Conservation (phyloP, 2,329 filamentous ascomycete genomes). For the Dothideomycetes sp. region DNA sequence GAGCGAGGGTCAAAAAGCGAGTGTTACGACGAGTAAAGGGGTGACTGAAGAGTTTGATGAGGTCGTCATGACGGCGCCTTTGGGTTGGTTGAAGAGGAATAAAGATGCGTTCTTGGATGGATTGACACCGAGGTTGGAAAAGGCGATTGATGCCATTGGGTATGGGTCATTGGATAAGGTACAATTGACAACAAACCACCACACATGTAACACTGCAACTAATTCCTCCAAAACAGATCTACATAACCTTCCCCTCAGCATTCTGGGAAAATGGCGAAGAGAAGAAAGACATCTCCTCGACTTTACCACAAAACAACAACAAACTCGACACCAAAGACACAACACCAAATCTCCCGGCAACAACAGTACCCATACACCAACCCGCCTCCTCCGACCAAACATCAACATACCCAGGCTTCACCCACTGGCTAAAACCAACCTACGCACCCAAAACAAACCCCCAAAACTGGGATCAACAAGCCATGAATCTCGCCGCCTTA, state of each 20-base stretch:
- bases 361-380: constrained; percentile 28
- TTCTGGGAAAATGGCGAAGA: constrained; percentile 6
- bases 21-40: constrained; percentile 43
- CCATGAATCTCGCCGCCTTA: constrained; percentile 66
- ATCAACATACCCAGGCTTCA: constrained; percentile 54
- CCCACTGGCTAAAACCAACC: constrained; percentile 62
- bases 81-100: constrained; percentile 46
- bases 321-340: constrained; percentile 1
- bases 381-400: constrained; percentile 17
- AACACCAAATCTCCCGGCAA: constrained; percentile 31
- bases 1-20: constrained; percentile 37
- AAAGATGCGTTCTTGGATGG: constrained; percentile 36
- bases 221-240: constrained; percentile 31
- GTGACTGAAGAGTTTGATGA: constrained; percentile 38
- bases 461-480: constrained; percentile 51
- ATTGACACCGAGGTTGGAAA: constrained; percentile 33
- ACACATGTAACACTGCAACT: too few species aligned
- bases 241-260: constrained; percentile 52
- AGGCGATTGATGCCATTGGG: constrained; percentile 34
- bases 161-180: constrained; percentile 17
- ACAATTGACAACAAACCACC: too few species aligned
- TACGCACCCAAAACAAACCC: constrained; percentile 58
- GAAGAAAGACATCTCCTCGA: not conserved
- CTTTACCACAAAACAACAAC: constrained; percentile 21
- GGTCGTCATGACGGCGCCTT: constrained; percentile 43